Base-by-base conservation (phyloP, 164 flowering plant genomes). In the Aristolochia contorta region DNA sequence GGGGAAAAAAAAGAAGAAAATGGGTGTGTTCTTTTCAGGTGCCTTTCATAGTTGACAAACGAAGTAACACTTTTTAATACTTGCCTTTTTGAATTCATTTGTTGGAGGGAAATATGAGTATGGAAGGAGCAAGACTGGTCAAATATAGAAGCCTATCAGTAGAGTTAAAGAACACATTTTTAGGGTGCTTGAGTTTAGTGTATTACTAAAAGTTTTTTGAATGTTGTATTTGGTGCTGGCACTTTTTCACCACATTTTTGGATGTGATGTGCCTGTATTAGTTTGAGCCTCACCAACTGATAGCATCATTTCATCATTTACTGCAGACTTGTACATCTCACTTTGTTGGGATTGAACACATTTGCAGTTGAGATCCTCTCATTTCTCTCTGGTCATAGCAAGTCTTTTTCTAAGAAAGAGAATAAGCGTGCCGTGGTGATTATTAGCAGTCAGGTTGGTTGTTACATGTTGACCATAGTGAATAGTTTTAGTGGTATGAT, bases 371-470 rank as follows among this genome's bases (percentile, higher is more conserved):
- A 58, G 63, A 71, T 75, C 67, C 71, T 85, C 30, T 75, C 89
- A 21, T 65, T 69, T 57, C 49, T 80, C 65, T 67, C 82, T 58
- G 91, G 91, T 56, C 84, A 82, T 60, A 65, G 60, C 33, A 65
- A 67, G 15, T 67, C 77, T 64, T 84, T 85, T 70, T 61, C 84
- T 9, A 75, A 79, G 74, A 75, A 79, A 75, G 80, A 80, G 72
- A 92, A 92, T 72, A 79, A 70, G 53, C 73, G 66, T 58, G 96
- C 98, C 53, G 73, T 84, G 60, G 47, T 85, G 27, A 76, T 92
- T 51, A 95, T 91, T 68, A 85, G 95, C 32, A 89, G 98, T 74
- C 96, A 91, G 96, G 97, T 88, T 60, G 66, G 67, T 58, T 23
- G 54, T 41, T 37, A 43, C 6, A 22, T 20, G 15, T 16, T 27